phyloP scores from a whole-genome alignment of 1,284 basidiomycete species.

The Takashimella koratensis region DNA sequence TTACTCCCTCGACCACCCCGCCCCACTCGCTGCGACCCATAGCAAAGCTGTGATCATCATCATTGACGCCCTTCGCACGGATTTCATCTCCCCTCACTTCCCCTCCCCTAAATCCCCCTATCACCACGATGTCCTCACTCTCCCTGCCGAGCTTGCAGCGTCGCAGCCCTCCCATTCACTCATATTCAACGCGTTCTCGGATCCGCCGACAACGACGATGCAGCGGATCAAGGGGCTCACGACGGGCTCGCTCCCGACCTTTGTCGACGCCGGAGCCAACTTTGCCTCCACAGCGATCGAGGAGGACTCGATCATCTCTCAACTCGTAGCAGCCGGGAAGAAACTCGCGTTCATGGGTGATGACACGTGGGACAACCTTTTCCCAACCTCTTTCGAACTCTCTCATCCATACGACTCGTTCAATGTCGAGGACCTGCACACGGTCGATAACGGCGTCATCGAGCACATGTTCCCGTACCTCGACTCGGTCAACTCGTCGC shows the following conservation, averaged over 20 bases:
- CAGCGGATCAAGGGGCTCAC: slow-evolving; percentile 94
- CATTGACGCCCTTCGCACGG: slow-evolving; percentile 90
- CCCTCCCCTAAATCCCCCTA: slow-evolving; percentile 61
- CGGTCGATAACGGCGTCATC: slow-evolving; percentile 88
- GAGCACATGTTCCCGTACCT: slow-evolving; percentile 78
- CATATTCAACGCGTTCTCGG: slow-evolving; percentile 82
- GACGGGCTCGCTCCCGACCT: slow-evolving; percentile 93
- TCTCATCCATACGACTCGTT: slow-evolving; percentile 89
- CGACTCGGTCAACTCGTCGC: slow-evolving; percentile 45
- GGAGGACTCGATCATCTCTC: slow-evolving; percentile 77
- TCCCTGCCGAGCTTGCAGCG: slow-evolving; percentile 68
- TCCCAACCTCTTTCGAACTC: slow-evolving; percentile 71
- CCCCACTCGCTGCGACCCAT: slow-evolving; percentile 61
- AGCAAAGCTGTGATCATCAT: slow-evolving; percentile 77
- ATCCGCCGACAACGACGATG: slow-evolving; percentile 93
- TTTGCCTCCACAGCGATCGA: slow-evolving; percentile 80
- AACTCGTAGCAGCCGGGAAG: slow-evolving; percentile 50
- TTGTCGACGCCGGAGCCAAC: slow-evolving; percentile 88
- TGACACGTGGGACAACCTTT: slow-evolving; percentile 92
- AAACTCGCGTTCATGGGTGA: slow-evolving; percentile 78
- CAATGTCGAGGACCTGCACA: slow-evolving; percentile 96
- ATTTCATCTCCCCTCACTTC: slow-evolving; percentile 74
- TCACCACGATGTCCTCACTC: slow-evolving; percentile 76
- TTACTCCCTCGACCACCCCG: slow-evolving; percentile 47
- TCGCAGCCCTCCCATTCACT: slow-evolving; percentile 67